Evolutionary conservation across 768 basidiomycete species (phyloP).

Genomic region (Crepidotus variabilis): DNA sequence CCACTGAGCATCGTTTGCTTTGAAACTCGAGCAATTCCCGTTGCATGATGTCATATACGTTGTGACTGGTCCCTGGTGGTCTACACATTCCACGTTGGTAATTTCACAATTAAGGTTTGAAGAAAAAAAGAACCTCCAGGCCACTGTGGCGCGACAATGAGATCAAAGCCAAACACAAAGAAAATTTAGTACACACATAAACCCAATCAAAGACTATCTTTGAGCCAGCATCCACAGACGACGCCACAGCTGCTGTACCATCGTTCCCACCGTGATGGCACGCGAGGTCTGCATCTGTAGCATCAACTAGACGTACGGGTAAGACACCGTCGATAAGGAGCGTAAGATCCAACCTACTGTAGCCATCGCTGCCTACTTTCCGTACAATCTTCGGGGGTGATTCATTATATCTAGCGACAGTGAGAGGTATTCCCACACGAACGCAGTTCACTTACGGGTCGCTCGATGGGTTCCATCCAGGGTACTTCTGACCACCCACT

Average conservation of each 20-base stretch:
- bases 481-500: slow-evolving; percentile 25
- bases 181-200: slow-evolving; percentile 28
- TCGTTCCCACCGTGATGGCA: slow-evolving; percentile 40
- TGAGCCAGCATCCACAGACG: slow-evolving; percentile 36
- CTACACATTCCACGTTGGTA: slow-evolving; percentile 18
- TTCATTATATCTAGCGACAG: slow-evolving; percentile 21
- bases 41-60: slow-evolving; percentile 52
- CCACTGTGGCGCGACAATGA: slow-evolving; percentile 26
- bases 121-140: slow-evolving; percentile 26
- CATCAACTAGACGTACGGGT: slow-evolving; percentile 18
- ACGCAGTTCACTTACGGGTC: slow-evolving; percentile 28
- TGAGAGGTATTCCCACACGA: slow-evolving; percentile 6
- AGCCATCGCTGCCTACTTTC: slow-evolving; percentile 31
- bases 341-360: slow-evolving; percentile 16
- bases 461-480: slow-evolving; percentile 35
- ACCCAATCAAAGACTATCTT: slow-evolving; percentile 40
- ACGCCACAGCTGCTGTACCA: slow-evolving; percentile 31
- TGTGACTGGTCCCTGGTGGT: slow-evolving; percentile 46
- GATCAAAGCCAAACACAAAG: background rate
- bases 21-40: slow-evolving; percentile 37
- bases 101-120: slow-evolving; percentile 2
- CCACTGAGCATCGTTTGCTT: slow-evolving; percentile 37
- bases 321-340: slow-evolving; percentile 3
- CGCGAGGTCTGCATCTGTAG: slow-evolving; percentile 33
- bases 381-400: slow-evolving; percentile 28